Conservation (phyloP, 2,329 filamentous ascomycete genomes). For the Fusarium penzigii region DNA sequence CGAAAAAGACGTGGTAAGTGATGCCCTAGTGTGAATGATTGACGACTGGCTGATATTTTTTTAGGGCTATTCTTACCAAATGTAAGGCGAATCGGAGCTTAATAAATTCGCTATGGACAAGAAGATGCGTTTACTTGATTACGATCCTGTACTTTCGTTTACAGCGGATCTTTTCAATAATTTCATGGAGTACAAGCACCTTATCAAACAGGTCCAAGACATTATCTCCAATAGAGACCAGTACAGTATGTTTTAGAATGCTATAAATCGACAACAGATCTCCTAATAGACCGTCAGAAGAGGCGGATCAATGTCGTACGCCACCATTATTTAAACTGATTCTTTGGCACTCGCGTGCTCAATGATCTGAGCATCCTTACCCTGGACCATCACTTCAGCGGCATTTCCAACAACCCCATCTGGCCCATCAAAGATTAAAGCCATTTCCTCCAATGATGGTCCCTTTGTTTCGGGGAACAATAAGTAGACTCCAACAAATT, state of each 20-base stretch:
- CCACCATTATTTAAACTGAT: too few relatives aligned
- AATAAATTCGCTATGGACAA: neutral
- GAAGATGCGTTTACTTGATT: neutral
- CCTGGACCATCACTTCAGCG: too few relatives aligned
- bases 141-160: neutral
- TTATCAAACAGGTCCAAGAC: neutral
- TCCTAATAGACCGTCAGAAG: too few relatives aligned
- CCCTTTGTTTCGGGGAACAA: constrained; percentile 7
- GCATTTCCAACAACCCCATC: too few relatives aligned
- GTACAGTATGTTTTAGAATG: too few relatives aligned
- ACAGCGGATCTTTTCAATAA: constrained; percentile 8
- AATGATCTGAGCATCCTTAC: too few relatives aligned
- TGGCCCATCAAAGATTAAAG: constrained; percentile 1
- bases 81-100: constrained; percentile 3
- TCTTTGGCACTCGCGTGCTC: too few relatives aligned
- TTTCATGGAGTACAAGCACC: constrained; percentile 14
- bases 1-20: constrained; percentile 4
- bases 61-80: constrained; percentile 7
- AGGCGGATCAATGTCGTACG: too few relatives aligned
- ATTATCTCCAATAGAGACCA: neutral
- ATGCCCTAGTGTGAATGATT: neutral
- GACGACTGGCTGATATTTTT: neutral
- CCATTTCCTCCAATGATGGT: constrained; percentile 4
- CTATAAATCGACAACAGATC: too few relatives aligned
- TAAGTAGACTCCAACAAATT: neutral